Base-by-base conservation (phyloP, 108 stramenopile genomes). In the Cyclotella baltica region DNA sequence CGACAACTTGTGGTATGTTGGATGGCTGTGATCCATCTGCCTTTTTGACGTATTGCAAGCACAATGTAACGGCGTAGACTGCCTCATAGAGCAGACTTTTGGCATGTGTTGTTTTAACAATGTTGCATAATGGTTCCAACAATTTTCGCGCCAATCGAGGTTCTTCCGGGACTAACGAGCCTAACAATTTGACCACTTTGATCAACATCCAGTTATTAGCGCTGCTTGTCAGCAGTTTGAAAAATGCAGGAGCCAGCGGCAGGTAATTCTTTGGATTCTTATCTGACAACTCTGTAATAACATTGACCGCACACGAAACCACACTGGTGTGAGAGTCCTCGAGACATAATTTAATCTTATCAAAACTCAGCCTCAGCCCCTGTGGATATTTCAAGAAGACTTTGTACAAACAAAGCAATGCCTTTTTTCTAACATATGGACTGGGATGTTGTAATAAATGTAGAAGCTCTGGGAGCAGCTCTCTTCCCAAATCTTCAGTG, bases 121-220 rank as follows among this genome's bases (percentile, higher is more conserved):
- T 97, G 33, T 89, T 87, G n/a, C 97, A 92, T 33, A 99, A 72
- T 10, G 99, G 99, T 35, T 98, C 99, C 47, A 99, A 86, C 27
- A 99, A 81, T 79, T 99, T 99, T 25, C 99, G 84, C 19, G 99
- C 99, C 79, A 99, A 85, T 23, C 99, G 81, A 13, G 99, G 99
- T 80, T 99, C 99, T 83, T 99, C 97, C 27, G 96, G 87, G 0
- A 99, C 98, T 28, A 99, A 80, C 18, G 94, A 87, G 22, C 97
- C 97, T 68, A 99, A 69, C 30, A 99, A 88, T 78, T 99, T 99
- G 52, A 98, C 98, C 6, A 99, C 97, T 87, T 99, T 99, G 87
- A 99, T 99, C 36, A 99, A 88, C 99, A 99, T 99, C 99, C 99
- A 99, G 81, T 99, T 99, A 83, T 99, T 99, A 70, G 89, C 89